Conservation (phyloP, 2,329 filamentous ascomycete genomes). For the Canariomyces notabilis region DNA sequence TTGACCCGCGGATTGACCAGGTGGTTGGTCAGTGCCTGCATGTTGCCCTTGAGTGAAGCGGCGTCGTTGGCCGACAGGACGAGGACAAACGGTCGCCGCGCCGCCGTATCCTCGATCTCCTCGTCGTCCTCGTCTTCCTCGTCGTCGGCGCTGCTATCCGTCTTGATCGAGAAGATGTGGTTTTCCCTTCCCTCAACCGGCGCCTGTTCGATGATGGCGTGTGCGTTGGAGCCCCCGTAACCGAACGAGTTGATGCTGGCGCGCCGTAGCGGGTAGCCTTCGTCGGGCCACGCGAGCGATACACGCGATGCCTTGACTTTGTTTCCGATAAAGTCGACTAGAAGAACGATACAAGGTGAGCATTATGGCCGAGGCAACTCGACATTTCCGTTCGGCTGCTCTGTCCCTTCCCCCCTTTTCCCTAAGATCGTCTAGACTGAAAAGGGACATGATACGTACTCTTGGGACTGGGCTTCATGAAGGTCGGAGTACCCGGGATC, state of each 20-base stretch:
- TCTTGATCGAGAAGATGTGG: neutral
- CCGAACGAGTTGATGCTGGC: slow-evolving; percentile 19
- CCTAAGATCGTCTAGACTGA: too few relatives aligned
- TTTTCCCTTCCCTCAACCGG: neutral
- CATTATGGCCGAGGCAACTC: too few relatives aligned
- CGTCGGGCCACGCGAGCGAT: slow-evolving; percentile 24
- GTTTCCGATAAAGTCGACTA: slow-evolving; percentile 5
- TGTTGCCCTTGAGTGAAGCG: slow-evolving; percentile 22
- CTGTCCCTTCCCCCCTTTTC: too few relatives aligned
- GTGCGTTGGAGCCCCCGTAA: slow-evolving; percentile 18
- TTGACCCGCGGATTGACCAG: slow-evolving; percentile 10
- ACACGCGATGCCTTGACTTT: slow-evolving; percentile 15
- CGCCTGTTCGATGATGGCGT: slow-evolving; percentile 12
- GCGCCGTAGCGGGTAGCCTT: neutral
- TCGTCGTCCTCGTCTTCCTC: slow-evolving; percentile 5
- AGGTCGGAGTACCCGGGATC: slow-evolving; percentile 27
- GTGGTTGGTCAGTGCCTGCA: slow-evolving; percentile 19
- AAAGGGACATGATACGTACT: too few relatives aligned
- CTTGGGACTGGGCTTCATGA: slow-evolving; percentile 20
- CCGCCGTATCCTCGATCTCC: neutral
- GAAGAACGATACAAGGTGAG: too few relatives aligned
- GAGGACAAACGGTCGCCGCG: neutral
- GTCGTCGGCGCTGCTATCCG: too few relatives aligned
- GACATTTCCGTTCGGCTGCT: too few relatives aligned
- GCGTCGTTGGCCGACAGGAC: slow-evolving; percentile 27